A percentile compares a stretch with the other conserved stretches of the same genome.
Conservation (phyloP, 2,329 filamentous ascomycete genomes). For the Fusarium pseudoanthophilum region DNA sequence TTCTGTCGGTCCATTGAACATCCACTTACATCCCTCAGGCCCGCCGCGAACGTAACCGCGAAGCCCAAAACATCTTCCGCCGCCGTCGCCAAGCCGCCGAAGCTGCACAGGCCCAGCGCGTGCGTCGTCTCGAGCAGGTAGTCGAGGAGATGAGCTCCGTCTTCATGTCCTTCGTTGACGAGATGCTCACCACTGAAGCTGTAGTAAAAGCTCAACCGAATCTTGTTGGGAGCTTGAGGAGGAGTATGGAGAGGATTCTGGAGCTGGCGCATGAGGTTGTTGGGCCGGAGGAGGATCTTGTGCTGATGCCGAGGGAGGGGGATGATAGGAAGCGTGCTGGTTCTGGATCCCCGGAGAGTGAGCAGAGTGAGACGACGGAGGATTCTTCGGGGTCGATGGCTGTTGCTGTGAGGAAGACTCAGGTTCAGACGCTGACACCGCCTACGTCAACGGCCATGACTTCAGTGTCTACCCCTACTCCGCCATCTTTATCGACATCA, state of each 20-base stretch:
- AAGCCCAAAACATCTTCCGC: slow-evolving; percentile 47
- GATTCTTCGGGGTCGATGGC: slow-evolving; percentile 12
- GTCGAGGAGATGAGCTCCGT: slow-evolving; percentile 47
- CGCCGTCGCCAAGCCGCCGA: slow-evolving; percentile 45
- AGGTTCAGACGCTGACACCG: background rate
- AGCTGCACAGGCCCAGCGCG: slow-evolving; percentile 41
- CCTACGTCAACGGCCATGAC: slow-evolving; percentile 1
- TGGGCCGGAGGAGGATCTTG: slow-evolving; percentile 38
- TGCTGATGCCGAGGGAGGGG: slow-evolving; percentile 10
- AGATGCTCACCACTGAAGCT: slow-evolving; percentile 43
- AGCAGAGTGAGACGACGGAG: slow-evolving; percentile 16
- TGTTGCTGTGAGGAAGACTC: slow-evolving; percentile 6
- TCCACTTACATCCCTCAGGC: slow-evolving; percentile 33
- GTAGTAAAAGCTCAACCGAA: slow-evolving; percentile 34
- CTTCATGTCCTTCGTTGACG: slow-evolving; percentile 45
- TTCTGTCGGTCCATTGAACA: background rate
- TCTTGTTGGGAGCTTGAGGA: slow-evolving; percentile 34
- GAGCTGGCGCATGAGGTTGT: slow-evolving; percentile 43
- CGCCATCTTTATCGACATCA: background rate
- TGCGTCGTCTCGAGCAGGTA: slow-evolving; percentile 42
- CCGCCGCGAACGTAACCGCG: slow-evolving; percentile 45
- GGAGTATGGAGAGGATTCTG: slow-evolving; percentile 38
- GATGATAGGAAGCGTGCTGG: background rate
- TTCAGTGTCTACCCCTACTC: background rate
- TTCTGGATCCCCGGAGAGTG: slow-evolving; percentile 14